Evolutionary conservation across 768 basidiomycete species (phyloP).

Genomic region (Trametes elegans): DNA sequence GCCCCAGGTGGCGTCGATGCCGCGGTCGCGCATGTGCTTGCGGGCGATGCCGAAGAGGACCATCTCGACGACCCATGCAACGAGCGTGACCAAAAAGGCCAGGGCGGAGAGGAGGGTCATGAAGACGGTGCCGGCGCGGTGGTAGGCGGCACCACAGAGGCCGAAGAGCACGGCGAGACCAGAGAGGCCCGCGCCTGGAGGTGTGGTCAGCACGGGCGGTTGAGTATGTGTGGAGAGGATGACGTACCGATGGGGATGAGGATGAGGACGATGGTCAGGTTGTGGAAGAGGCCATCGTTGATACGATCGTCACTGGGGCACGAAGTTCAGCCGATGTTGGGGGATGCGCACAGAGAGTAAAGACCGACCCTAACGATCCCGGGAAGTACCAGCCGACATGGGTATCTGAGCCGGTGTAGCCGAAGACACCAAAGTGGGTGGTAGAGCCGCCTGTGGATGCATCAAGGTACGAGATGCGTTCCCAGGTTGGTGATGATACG

Average conservation of each 20-base stretch:
- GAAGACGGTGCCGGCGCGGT: slow-evolving; percentile 70
- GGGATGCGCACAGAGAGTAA: background rate
- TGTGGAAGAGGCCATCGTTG: slow-evolving; percentile 54
- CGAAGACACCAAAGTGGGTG: slow-evolving; percentile 73
- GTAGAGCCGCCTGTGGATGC: slow-evolving; percentile 38
- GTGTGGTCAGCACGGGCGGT: background rate
- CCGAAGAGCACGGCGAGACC: slow-evolving; percentile 68
- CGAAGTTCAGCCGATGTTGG: slow-evolving; percentile 1
- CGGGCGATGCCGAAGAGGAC: slow-evolving; percentile 73
- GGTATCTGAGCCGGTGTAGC: slow-evolving; percentile 56
- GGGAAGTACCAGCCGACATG: slow-evolving; percentile 60
- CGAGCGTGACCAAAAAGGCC: slow-evolving; percentile 62
- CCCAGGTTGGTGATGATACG: slow-evolving; percentile 75
- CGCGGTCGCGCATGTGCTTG: slow-evolving; percentile 49
- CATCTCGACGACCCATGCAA: slow-evolving; percentile 79
- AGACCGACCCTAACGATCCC: slow-evolving; percentile 42
- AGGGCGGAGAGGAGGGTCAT: slow-evolving; percentile 71
- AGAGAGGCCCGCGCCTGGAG: slow-evolving; percentile 60
- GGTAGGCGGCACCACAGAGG: slow-evolving; percentile 59
- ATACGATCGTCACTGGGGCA: slow-evolving; percentile 45
- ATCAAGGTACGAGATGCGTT: slow-evolving; percentile 64
- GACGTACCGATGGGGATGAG: slow-evolving; percentile 74
- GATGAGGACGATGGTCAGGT: slow-evolving; percentile 71
- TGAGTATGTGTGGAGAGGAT: background rate
- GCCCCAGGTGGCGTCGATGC: slow-evolving; percentile 56